Evolutionary conservation across 1,284 basidiomycete genomes (phyloP), one percentile per base, ranked within the genome.

Genomic region (Cryptococcus maquisensis): DNA sequence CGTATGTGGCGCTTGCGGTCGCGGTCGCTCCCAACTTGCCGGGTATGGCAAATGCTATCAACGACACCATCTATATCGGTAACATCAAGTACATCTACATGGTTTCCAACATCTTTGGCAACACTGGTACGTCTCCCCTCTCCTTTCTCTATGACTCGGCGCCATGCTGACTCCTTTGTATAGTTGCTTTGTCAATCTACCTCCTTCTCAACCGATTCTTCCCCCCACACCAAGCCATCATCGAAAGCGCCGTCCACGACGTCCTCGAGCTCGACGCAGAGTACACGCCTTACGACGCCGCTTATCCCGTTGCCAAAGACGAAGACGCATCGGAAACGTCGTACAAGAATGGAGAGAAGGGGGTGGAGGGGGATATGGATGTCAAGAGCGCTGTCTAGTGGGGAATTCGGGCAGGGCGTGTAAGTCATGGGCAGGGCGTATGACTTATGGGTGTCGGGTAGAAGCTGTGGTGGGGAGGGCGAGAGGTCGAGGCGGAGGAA

Each of bases 21-120:
- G 88, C 88, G 16, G 86, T 93, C 56, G 78, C 86, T 20, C 86
- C 90, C 72, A 90, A 90, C 67, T 82, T 90, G 12, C 84, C 89
- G 18, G 88, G 79, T 39, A 66, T 69, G 66, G 56, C 51, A 60
- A 59, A 67, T 38, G 60, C 62, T 41, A 65, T 65, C 49, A 59
- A 72, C 54, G 24, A 52, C 41, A 83, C 81, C 81, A 57, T 67
- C 26, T 82, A 85, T 9, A 81, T 79, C 42, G 74, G 73, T 0
- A 86, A 88, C n/a, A 84, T 86, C n/a, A 56, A 60, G 52, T 71
- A 71, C 51, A 50, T 72, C 47, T 72, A 72, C 64, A 82, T 87
- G 60, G 55, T 75, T 5, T 56, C 61, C 18, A 64, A 66, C 52
- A 52, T 62, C 15, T 56, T 53, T 37, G 63, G 66, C 24, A 57